These are phyloP conservation scores for Yamadazyma endophytica DNA, from an alignment of 805 yeast genomes.

Conservation along the genomic window DNA sequence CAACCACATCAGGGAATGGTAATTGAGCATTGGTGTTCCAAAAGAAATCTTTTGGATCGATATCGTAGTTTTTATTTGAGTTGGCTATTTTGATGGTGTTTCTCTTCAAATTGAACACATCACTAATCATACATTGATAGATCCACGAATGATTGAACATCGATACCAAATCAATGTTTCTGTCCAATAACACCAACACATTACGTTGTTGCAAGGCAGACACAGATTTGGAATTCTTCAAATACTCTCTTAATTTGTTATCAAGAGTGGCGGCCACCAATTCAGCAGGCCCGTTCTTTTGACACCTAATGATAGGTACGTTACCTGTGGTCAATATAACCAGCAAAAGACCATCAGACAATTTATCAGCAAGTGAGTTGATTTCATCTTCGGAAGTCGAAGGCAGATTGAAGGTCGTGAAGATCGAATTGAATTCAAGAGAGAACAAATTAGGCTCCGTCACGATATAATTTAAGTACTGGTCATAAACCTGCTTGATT, in stretches of 20 bases:
- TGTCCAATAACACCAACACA: conserved; percentile 78
- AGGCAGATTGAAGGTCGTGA: conserved; percentile 67
- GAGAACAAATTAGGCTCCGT: conserved; percentile 91
- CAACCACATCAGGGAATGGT: conserved; percentile 99
- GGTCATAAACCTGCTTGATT: conserved; percentile 89
- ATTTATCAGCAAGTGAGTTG: conserved; percentile 58
- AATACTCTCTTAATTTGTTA: conserved; percentile 77
- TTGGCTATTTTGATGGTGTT: conserved; percentile 68
- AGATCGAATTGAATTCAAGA: conserved; percentile 63
- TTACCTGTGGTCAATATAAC: conserved; percentile 66
- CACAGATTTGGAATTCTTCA: conserved; percentile 53
- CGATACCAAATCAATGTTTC: conserved; percentile 85
- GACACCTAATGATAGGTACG: conserved; percentile 88
- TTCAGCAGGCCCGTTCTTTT: conserved; percentile 93
- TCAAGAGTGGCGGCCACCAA: conserved; percentile 86
- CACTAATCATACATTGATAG: conserved; percentile 93
- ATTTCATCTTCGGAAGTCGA: conserved; percentile 71
- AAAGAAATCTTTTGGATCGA: conserved; percentile 91
- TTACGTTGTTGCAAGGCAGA: conserved; percentile 46
- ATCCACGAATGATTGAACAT: conserved; percentile 98
- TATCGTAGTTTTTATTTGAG: conserved; percentile 59
- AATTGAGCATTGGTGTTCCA: conserved; percentile 81
- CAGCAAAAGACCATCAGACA: conserved; percentile 79
- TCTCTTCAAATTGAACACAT: conserved; percentile 76
- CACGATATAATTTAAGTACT: conserved; percentile 85